phyloP scores from a whole-genome alignment of 75 land plant species.

The Isoetes taiwanensis region DNA sequence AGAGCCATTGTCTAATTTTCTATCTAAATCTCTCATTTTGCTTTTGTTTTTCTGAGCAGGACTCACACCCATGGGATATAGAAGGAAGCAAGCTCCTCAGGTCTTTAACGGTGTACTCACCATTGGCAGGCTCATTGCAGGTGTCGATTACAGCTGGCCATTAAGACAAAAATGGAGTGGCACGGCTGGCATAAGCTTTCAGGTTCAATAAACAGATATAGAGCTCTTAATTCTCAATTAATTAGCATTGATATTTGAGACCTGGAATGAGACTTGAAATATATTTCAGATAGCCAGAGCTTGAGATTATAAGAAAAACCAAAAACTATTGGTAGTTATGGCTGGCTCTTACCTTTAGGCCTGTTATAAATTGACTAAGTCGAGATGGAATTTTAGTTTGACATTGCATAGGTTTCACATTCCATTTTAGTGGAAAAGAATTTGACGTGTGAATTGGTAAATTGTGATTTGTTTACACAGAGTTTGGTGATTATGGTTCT shows the following conservation, averaged over 20 bases:
- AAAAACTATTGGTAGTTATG: too few relatives aligned
- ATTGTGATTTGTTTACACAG: not conserved
- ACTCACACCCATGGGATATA: not conserved
- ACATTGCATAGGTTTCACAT: too few relatives aligned
- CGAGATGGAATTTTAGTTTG: too few relatives aligned
- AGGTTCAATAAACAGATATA: too few relatives aligned
- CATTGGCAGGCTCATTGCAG: not conserved
- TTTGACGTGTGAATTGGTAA: not conserved
- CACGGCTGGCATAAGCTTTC: slow-evolving; percentile 3
- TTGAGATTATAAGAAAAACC: too few relatives aligned
- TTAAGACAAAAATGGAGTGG: slow-evolving; percentile 6
- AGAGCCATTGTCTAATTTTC: too few relatives aligned
- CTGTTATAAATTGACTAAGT: not conserved
- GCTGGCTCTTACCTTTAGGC: not conserved
- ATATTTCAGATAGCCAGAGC: slow-evolving; percentile 4
- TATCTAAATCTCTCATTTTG: too few relatives aligned
- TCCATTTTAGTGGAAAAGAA: not conserved
- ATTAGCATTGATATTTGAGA: too few relatives aligned
- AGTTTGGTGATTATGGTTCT: not conserved
- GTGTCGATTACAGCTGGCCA: slow-evolving; percentile 2
- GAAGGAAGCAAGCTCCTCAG: not conserved
- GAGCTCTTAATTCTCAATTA: too few relatives aligned
- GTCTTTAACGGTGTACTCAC: not conserved
- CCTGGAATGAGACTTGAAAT: too few relatives aligned
- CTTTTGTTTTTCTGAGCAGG: too few relatives aligned